Base-by-base conservation (phyloP, 306 rosid species). In the Cucurbita maxima region DNA sequence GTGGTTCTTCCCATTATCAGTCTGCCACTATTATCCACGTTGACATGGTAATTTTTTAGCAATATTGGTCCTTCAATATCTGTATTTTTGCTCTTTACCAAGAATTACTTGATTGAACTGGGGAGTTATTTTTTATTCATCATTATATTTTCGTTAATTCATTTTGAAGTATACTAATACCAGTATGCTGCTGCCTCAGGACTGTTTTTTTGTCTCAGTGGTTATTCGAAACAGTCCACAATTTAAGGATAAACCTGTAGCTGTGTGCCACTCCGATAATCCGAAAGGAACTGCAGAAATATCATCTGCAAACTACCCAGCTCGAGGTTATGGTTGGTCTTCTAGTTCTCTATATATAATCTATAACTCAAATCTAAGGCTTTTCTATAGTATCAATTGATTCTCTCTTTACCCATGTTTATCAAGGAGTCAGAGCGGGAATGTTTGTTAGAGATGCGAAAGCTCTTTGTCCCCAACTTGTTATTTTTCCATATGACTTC, bases 261-360 rank as follows among this genome's bases (percentile, higher is more conserved):
- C 97, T 76, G 89, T 90, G 51, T 90, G 92, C 80, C 98, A 93
- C 81, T 93, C 98, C 37, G 87, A 88, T 80, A 90, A 82, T 83
- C 83, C 92, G 7, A 93, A 85, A 78, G 98, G 98, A 74, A 93
- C 97, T 56, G 84, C 97, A 81, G 98, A 90, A 85, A 89, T 93
- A 83, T 93, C 98, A 72, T 93, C 98, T 76, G 97, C 97, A 45
- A 93, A 93, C 80, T 93, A 93, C 81, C 97, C 97, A 58, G 98
- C 98, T 76, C 92, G 98, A 71, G 80, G 82, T 79, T 91, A 87
- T 83, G 97, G 97, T 90, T 80, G 62, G 90, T 79, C 75, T 78
- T 52, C 81, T 73, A 9, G 30, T 30, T 57, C 57, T 74, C 12
- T 74, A 57, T 43, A 12, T 5, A 7, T 57, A 41, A 59, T 8